These are phyloP conservation scores for Solanum pinnatisectum DNA, from an alignment of 257 asterid species.

Conservation along the genomic window DNA sequence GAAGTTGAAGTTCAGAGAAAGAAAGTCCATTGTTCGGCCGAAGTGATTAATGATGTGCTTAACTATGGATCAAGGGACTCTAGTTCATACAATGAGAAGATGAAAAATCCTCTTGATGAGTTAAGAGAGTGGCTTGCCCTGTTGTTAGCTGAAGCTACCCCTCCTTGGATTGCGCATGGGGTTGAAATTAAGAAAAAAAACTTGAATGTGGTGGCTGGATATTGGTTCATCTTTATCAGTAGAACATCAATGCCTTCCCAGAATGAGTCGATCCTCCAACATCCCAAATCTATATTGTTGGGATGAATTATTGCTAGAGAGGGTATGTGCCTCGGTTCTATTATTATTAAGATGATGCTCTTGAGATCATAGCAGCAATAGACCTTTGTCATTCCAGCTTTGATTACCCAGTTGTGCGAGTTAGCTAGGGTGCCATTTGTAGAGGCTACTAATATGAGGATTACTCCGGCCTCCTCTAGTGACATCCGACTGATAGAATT, in stretches of 20 bases:
- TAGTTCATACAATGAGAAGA: not conserved
- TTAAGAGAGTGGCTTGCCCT: not conserved
- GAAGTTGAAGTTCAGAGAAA: not conserved
- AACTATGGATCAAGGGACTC: not conserved
- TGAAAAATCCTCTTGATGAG: not conserved
- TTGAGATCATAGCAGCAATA: not conserved
- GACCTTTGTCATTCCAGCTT: not conserved
- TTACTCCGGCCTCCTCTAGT: not conserved
- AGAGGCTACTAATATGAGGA: not conserved
- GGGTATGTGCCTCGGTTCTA: not conserved
- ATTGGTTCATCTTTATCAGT: not conserved
- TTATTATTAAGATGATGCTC: not conserved
- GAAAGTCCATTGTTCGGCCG: not conserved
- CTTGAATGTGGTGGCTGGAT: not conserved
- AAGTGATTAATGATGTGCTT: not conserved
- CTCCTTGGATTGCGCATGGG: not conserved
- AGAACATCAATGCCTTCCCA: not conserved
- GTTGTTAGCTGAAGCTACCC: not conserved
- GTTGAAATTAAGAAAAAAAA: not conserved
- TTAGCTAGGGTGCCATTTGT: too few species aligned
- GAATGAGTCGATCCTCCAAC: not conserved
- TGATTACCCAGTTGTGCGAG: not conserved
- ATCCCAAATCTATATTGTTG: not conserved
- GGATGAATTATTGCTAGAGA: not conserved
- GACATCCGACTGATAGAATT: too few species aligned